Percentiles rank a stretch among this genome's conserved stretches.
Evolutionary conservation across 257 asterid species (phyloP).

Genomic region (Petunia axillaris): DNA sequence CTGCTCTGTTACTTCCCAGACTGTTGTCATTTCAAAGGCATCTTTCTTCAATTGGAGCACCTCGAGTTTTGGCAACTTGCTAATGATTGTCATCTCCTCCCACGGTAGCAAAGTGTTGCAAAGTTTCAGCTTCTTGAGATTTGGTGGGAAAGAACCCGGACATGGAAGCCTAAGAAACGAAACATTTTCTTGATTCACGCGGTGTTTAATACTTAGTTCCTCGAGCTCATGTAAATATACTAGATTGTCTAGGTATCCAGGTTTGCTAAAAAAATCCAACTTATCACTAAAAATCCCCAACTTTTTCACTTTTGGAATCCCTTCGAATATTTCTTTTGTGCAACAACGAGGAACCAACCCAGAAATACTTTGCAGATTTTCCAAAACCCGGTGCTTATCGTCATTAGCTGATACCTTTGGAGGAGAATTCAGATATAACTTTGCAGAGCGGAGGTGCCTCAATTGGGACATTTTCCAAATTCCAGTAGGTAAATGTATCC

Average conservation of each 20-base stretch:
- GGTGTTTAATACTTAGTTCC: too few relatives aligned
- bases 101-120: neutral
- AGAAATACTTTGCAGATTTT: neutral
- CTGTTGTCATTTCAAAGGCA: too few relatives aligned
- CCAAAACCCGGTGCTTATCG: neutral
- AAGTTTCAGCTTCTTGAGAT: neutral
- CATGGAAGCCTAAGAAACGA: neutral
- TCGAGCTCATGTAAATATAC: neutral
- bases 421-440: neutral
- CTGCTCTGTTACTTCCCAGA: neutral
- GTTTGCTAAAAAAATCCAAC: too few relatives aligned
- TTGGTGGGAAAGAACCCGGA: neutral
- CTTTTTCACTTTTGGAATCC: neutral
- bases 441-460: neutral
- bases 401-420: neutral
- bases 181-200: neutral
- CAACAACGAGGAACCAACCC: neutral
- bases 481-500: neutral
- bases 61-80: conserved; percentile 7
- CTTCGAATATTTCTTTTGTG: neutral
- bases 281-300: too few relatives aligned
- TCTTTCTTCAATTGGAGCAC: neutral
- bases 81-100: neutral
- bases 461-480: neutral
- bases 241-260: neutral